Conservation (phyloP, 768 basidiomycete species). For the Holtermannia corniformis region DNA sequence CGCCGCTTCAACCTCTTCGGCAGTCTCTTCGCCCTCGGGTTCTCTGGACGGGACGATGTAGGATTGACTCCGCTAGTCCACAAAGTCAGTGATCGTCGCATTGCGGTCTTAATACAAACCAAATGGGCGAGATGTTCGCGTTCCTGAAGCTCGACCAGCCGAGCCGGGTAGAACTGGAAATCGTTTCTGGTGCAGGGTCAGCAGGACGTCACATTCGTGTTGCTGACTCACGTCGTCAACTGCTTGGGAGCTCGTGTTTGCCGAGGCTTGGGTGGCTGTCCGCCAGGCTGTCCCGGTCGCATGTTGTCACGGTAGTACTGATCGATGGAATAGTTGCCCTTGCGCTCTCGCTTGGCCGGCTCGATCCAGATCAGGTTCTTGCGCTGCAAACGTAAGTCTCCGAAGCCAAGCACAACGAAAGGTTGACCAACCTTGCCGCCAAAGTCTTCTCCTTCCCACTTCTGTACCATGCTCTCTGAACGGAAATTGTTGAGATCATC, state of each 20-base stretch:
- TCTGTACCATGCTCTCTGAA: conserved; percentile 71
- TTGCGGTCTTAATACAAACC: conserved; percentile 4
- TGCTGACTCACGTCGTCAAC: conserved; percentile 57
- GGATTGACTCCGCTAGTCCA: conserved; percentile 39
- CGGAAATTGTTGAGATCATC: conserved; percentile 98
- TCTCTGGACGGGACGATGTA: conserved; percentile 52
- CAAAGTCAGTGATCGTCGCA: background rate
- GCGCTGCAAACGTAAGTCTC: conserved; percentile 11
- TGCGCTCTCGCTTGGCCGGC: conserved; percentile 81
- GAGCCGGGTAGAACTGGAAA: conserved; percentile 89
- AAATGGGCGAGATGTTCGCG: conserved; percentile 52
- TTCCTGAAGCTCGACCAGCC: conserved; percentile 72
- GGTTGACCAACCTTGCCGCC: conserved; percentile 52
- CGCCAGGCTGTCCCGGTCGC: conserved; percentile 55
- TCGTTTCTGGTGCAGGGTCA: conserved; percentile 55
- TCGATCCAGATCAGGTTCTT: conserved; percentile 51
- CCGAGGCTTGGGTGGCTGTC: conserved; percentile 67
- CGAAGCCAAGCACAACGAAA: background rate
- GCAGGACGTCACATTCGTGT: background rate
- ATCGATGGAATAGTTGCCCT: conserved; percentile 83
- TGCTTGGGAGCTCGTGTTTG: conserved; percentile 80
- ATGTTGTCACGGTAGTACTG: conserved; percentile 90
- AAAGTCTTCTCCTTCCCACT: conserved; percentile 96
- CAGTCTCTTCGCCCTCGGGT: conserved; percentile 58
- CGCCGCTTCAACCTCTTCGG: conserved; percentile 77